Conservation (phyloP, 495 filamentous ascomycete genomes). For the Podospora australis region DNA sequence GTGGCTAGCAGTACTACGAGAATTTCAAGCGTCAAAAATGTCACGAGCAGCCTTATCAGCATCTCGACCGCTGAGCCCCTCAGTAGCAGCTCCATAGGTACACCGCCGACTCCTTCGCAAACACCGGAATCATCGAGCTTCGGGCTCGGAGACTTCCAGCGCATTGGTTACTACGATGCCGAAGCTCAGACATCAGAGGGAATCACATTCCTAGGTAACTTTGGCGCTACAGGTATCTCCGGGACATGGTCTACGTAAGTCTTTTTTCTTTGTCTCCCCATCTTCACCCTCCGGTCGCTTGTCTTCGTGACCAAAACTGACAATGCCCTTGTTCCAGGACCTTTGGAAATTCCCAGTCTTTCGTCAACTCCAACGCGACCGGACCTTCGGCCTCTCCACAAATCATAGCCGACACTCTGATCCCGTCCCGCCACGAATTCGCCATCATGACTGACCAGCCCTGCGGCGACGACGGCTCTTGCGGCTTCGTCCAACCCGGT, state of each 20-base stretch:
- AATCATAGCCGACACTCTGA: constrained; percentile 41
- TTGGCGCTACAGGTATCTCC: no score
- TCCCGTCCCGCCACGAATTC: constrained; percentile 56
- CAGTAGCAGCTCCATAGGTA: no score
- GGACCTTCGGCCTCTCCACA: constrained; percentile 40
- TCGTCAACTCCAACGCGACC: constrained; percentile 46
- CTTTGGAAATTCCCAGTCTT: constrained; percentile 60
- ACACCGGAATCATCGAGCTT: neutral
- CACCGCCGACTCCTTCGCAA: neutral
- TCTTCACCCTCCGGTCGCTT: no score
- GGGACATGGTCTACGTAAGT: constrained; percentile 52
- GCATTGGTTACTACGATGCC: constrained; percentile 54
- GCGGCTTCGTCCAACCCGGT: constrained; percentile 52
- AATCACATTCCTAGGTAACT: constrained; percentile 61
- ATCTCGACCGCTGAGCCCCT: no score
- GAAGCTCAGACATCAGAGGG: constrained; percentile 42
- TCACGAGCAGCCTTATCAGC: no score
- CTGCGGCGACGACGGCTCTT: constrained; percentile 50
- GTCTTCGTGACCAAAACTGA: no score
- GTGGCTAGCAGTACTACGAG: no score
- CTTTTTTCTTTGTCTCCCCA: no score
- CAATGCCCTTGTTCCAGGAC: no score
- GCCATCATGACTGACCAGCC: constrained; percentile 51
- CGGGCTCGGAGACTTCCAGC: constrained; percentile 21
- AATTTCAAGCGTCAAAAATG: no score